A percentile compares a stretch with the other conserved stretches of the same genome.
Conservation (phyloP, 176 grass and related monocot genomes). For the Phyllostachys edulis region DNA sequence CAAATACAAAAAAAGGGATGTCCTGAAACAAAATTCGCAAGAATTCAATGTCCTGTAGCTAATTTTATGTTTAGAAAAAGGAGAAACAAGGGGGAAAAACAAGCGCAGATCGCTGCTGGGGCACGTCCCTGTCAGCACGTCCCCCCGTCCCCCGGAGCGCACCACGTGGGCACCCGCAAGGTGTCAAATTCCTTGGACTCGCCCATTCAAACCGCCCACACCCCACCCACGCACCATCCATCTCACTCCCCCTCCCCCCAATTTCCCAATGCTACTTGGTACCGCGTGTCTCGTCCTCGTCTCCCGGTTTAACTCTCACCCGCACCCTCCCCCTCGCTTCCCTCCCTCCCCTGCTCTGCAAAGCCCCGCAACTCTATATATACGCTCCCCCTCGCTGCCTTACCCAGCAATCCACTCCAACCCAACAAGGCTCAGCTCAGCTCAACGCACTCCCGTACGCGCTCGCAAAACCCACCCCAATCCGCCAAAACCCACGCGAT, state of each 20-base stretch:
- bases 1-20: no score
- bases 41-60: no score
- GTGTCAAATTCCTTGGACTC: background rate
- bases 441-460: background rate
- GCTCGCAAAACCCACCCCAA: background rate
- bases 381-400: conserved; percentile 4
- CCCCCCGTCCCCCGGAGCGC: background rate
- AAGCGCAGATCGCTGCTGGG: no score
- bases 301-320: background rate
- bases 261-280: background rate
- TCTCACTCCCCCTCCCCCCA: background rate
- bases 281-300: background rate
- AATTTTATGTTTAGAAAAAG: no score
- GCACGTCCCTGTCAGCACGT: conserved; percentile 36
- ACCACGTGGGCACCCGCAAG: conserved; percentile 56
- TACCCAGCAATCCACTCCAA: background rate
- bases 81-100: no score
- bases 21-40: no score
- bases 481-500: background rate
- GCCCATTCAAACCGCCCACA: conserved; percentile 37
- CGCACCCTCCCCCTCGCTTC: no score
- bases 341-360: background rate
- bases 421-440: background rate
- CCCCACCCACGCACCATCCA: background rate
- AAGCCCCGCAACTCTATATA: conserved; percentile 45